Conservation (phyloP, 305 asterid genomes). For the Fraxinus baroniana region DNA sequence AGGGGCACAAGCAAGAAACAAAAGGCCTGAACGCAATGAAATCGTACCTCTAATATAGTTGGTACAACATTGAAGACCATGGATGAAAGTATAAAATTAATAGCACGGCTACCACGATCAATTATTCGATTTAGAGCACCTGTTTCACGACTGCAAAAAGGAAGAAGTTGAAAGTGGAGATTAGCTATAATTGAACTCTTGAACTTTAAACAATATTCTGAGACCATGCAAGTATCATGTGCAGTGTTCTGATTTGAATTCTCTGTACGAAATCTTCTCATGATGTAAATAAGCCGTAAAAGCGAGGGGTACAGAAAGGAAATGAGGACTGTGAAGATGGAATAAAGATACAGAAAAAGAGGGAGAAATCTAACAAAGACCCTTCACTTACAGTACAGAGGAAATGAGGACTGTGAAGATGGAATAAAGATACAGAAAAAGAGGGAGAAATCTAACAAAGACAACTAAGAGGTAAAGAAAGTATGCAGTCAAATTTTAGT, state of each 20-base stretch:
- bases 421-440: conserved; percentile 6
- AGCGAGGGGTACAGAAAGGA: neutral
- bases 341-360: conserved; percentile 6
- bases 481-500: neutral
- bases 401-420: neutral
- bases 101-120: conserved; percentile 99
- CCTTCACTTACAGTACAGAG: neutral
- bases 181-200: neutral
- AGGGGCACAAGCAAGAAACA: conserved; percentile 9
- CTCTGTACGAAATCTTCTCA: neutral
- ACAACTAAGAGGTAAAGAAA: conserved; percentile 11
- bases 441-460: neutral
- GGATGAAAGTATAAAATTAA: conserved; percentile 86
- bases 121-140: conserved; percentile 91
- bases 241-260: neutral
- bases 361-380: neutral
- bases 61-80: conserved; percentile 98
- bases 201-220: neutral
- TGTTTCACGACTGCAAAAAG: conserved; percentile 81
- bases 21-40: neutral
- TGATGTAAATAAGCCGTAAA: neutral
- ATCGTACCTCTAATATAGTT: conserved; percentile 76
- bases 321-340: neutral
- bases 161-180: conserved; percentile 21
- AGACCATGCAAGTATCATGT: neutral